phyloP scores from a whole-genome alignment of 129 eudicot genomes.

The Flaveria robusta region DNA sequence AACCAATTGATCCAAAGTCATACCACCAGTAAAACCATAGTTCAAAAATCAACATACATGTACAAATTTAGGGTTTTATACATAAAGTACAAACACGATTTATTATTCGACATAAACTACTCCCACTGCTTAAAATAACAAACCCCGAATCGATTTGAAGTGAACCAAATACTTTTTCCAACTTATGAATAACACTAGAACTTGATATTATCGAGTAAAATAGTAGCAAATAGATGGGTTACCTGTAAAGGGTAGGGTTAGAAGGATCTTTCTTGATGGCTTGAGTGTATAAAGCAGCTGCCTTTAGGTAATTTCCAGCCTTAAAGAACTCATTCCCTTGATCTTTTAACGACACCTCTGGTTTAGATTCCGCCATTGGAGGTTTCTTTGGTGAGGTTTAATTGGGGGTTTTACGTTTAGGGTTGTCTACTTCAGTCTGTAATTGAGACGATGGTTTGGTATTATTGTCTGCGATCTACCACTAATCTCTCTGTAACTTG shows the following conservation, averaged over 20 bases:
- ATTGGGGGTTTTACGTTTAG: slow-evolving; percentile 14
- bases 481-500: no score
- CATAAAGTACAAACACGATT: background rate
- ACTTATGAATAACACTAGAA: background rate
- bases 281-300: slow-evolving; percentile 97
- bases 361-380: slow-evolving; percentile 66
- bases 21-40: background rate
- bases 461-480: no score
- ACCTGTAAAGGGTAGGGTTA: slow-evolving; percentile 88
- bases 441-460: no score
- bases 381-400: slow-evolving; percentile 10
- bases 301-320: slow-evolving; percentile 89
- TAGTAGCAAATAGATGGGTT: background rate
- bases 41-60: background rate
- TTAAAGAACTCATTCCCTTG: slow-evolving; percentile 88
- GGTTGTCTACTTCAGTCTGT: slow-evolving; percentile 14
- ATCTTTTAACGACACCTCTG: slow-evolving; percentile 66
- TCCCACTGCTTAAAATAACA: background rate
- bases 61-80: background rate
- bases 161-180: background rate
- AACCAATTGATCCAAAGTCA: background rate
- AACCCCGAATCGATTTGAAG: background rate
- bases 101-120: background rate
- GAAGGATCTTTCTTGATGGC: slow-evolving; percentile 93
- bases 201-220: background rate